Conservation (phyloP, 768 basidiomycete genomes). For the Phylloporus sp. region DNA sequence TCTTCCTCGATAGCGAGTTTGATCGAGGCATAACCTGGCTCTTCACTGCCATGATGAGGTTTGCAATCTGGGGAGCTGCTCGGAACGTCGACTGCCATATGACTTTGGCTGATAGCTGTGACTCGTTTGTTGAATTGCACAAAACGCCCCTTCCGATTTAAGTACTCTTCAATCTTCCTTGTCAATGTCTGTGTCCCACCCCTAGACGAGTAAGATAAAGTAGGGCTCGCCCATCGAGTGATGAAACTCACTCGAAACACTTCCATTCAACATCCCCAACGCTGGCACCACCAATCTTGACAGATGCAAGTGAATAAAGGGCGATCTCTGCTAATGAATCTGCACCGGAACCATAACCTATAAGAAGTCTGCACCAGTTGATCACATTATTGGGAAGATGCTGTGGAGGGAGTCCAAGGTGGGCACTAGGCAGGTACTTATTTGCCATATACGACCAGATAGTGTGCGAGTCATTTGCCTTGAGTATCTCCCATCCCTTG, state of each 20-base stretch:
- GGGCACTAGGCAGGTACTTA: slow-evolving; percentile 19
- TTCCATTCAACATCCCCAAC: slow-evolving; percentile 4
- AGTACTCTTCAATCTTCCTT: neutral
- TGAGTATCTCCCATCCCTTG: slow-evolving; percentile 27
- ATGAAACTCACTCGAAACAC: slow-evolving; percentile 5
- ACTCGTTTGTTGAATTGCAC: slow-evolving; percentile 1
- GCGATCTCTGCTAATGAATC: neutral
- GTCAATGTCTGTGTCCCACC: slow-evolving; percentile 3
- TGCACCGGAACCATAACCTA: neutral
- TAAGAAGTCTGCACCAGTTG: slow-evolving; percentile 20
- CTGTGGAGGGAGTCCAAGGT: slow-evolving; percentile 13
- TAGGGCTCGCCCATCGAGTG: too few relatives aligned
- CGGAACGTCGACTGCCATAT: neutral
- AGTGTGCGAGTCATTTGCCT: slow-evolving; percentile 25
- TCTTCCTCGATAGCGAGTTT: too few relatives aligned
- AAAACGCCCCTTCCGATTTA: neutral
- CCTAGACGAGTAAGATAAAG: neutral
- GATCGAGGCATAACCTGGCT: neutral
- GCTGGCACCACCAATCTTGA: neutral
- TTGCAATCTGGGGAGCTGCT: neutral
- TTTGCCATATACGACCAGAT: slow-evolving; percentile 18
- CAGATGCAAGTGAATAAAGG: neutral
- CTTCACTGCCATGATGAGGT: neutral
- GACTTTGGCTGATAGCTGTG: slow-evolving; percentile 1
- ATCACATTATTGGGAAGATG: slow-evolving; percentile 21